Percentiles rank a stretch among this genome's conserved stretches.
These are phyloP conservation scores for Pythium diclinum DNA, from an alignment of 352 stramenopile species.

Conservation along the genomic window DNA sequence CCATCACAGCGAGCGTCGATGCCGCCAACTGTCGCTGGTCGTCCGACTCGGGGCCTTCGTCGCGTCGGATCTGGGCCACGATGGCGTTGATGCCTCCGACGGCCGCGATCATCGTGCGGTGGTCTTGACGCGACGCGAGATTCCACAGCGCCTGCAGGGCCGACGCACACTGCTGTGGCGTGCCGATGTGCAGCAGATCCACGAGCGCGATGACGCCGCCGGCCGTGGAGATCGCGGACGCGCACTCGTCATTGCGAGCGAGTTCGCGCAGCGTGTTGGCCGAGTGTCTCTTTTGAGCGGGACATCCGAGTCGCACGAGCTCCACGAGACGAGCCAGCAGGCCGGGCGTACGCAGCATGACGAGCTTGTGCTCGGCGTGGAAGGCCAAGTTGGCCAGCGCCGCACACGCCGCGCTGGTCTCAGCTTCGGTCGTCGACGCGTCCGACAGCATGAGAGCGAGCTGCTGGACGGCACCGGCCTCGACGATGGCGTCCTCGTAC, in stretches of 20 bases:
- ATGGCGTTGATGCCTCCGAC: constrained; percentile 16
- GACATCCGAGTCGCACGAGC: background rate
- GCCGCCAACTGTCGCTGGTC: constrained; percentile 10
- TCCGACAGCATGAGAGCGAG: background rate
- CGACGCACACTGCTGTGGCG: constrained; percentile 6
- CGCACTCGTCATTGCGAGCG: constrained; percentile 7
- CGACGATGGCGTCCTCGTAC: constrained; percentile 12
- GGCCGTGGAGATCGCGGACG: background rate
- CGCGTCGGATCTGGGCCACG: constrained; percentile 11
- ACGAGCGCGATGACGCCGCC: constrained; percentile 9
- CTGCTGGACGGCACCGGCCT: background rate
- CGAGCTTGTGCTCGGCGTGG: constrained; percentile 14
- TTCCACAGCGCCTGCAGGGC: constrained; percentile 16
- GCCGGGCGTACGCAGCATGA: background rate
- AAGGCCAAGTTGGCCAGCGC: constrained; percentile 12
- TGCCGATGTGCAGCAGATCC: constrained; percentile 15
- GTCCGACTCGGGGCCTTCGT: constrained; percentile 3
- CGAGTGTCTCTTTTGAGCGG: constrained; percentile 11
- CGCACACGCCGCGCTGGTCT: constrained; percentile 7
- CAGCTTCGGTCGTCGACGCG: background rate
- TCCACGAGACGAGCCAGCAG: background rate
- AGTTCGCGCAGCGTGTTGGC: constrained; percentile 9
- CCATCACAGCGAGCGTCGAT: constrained; percentile 15
- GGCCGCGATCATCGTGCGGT: constrained; percentile 14
- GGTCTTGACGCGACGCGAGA: constrained; percentile 7